Percentiles rank a stretch among this genome's conserved stretches.
phyloP scores from a whole-genome alignment of 2,329 filamentous ascomycete genomes.

The Plectosphaerella sp. region DNA sequence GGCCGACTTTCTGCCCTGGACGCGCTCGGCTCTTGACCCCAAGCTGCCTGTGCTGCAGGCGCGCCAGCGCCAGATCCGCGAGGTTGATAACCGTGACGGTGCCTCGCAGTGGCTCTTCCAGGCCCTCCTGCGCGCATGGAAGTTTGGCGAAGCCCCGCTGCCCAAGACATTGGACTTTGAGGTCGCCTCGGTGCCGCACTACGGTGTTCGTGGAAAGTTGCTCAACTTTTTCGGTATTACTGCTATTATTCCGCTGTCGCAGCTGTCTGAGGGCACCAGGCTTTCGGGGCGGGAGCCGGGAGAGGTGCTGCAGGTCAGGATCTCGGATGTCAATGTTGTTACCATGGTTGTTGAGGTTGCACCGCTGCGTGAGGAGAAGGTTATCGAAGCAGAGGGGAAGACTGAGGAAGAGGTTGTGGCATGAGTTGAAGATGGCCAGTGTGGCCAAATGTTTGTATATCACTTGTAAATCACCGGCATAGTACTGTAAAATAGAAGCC shows the following conservation, averaged over 20 bases:
- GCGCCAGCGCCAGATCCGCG: slow-evolving; percentile 46
- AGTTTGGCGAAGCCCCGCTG: slow-evolving; percentile 41
- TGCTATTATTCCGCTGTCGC: slow-evolving; percentile 34
- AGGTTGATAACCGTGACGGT: slow-evolving; percentile 38
- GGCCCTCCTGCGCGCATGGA: slow-evolving; percentile 57
- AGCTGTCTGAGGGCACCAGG: slow-evolving; percentile 30
- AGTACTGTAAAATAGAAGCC: too few species aligned
- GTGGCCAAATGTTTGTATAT: too few species aligned
- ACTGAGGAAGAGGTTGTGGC: too few species aligned
- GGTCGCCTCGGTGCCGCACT: slow-evolving; percentile 31
- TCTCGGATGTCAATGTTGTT: slow-evolving; percentile 47
- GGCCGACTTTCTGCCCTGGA: slow-evolving; percentile 40
- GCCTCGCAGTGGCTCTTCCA: slow-evolving; percentile 52
- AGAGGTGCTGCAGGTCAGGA: slow-evolving; percentile 52
- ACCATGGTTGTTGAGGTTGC: slow-evolving; percentile 5
- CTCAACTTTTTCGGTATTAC: slow-evolving; percentile 42
- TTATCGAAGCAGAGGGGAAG: too few species aligned
- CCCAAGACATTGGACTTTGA: slow-evolving; percentile 45
- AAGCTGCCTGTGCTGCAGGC: slow-evolving; percentile 46
- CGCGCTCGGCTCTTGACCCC: slow-evolving; percentile 30
- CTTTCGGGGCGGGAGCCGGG: slow-evolving; percentile 40
- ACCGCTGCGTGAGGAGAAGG: background rate
- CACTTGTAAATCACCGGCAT: too few species aligned
- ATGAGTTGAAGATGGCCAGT: too few species aligned
- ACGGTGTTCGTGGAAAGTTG: slow-evolving; percentile 35